Conservation (phyloP, 768 basidiomycete species). For the Rickenella mellea region DNA sequence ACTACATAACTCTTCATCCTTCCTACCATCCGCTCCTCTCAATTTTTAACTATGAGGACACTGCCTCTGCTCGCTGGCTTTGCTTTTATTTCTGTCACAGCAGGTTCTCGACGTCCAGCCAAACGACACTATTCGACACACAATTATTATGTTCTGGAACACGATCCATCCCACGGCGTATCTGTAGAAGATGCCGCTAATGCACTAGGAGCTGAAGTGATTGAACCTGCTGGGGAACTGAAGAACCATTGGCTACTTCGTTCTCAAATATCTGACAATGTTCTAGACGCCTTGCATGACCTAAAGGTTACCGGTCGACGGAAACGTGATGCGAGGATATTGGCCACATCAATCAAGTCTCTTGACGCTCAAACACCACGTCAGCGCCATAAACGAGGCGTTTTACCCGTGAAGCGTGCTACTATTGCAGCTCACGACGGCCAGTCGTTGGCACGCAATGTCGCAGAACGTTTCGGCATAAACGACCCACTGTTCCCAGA, state of each 20-base stretch:
- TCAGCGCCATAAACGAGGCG: slow-evolving; percentile 13
- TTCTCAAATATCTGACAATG: slow-evolving; percentile 2
- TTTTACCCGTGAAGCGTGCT: slow-evolving; percentile 5
- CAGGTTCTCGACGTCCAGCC: slow-evolving; percentile 2
- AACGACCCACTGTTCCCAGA: slow-evolving; percentile 30
- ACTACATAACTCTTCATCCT: no score
- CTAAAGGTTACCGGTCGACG: no score
- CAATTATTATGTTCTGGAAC: slow-evolving; percentile 25
- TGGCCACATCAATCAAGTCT: slow-evolving; percentile 9
- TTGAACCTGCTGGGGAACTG: slow-evolving; percentile 37
- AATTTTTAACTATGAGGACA: no score
- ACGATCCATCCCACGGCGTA: slow-evolving; percentile 10
- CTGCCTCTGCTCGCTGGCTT: no score
- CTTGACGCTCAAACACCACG: slow-evolving; percentile 8
- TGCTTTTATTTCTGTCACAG: background rate
- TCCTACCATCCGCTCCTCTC: no score
- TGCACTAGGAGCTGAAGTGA: slow-evolving; percentile 28
- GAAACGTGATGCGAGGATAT: no score
- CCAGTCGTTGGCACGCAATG: background rate
- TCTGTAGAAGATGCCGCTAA: slow-evolving; percentile 15
- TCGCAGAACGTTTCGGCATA: slow-evolving; percentile 24
- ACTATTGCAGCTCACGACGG: slow-evolving; percentile 1
- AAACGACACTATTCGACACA: slow-evolving; percentile 27
- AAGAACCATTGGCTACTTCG: slow-evolving; percentile 22
- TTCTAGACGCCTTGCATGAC: slow-evolving; percentile 4